Evolutionary conservation across 805 yeast genomes (phyloP).

Genomic region (Ogataea kodamae): DNA sequence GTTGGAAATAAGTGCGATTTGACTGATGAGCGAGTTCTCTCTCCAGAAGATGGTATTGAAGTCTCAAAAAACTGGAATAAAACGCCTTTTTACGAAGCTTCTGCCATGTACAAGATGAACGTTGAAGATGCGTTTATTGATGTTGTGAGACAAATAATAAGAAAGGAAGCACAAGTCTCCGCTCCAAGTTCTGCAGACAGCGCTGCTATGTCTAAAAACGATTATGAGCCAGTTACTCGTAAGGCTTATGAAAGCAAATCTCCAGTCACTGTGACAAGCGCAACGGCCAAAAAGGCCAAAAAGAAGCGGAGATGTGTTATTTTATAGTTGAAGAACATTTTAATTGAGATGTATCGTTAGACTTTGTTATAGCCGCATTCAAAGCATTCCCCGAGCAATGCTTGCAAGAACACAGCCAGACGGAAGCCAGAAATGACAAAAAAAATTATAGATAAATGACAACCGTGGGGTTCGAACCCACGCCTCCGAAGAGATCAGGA

Average conservation of each 20-base stretch:
- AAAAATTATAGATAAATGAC: constrained; percentile 38
- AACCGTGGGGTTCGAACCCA: constrained; percentile 85
- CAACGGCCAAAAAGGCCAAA: constrained; percentile 13
- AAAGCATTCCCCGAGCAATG: no score
- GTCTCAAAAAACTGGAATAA: constrained; percentile 84
- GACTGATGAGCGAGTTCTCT: constrained; percentile 65
- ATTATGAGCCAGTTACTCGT: no score
- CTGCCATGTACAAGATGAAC: constrained; percentile 86
- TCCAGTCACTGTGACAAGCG: no score
- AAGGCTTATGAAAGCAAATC: no score
- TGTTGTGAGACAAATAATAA: constrained; percentile 83
- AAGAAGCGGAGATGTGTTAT: constrained; percentile 22
- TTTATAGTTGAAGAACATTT: no score
- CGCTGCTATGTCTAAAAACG: no score
- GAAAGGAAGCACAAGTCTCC: constrained; percentile 50
- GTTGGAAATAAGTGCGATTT: constrained; percentile 92
- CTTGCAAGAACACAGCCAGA: no score
- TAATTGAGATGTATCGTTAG: no score
- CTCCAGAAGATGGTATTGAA: constrained; percentile 77
- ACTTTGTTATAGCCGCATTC: no score
- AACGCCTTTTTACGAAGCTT: constrained; percentile 88
- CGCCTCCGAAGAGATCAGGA: constrained; percentile 84
- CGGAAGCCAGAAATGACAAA: no score
- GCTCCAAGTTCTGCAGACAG: constrained; percentile 10
- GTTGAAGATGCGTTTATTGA: constrained; percentile 89